Percentiles rank a stretch among this genome's conserved stretches.
Evolutionary conservation across 176 grass and related monocot species (phyloP).

Genomic region (Oryza glumipatula): DNA sequence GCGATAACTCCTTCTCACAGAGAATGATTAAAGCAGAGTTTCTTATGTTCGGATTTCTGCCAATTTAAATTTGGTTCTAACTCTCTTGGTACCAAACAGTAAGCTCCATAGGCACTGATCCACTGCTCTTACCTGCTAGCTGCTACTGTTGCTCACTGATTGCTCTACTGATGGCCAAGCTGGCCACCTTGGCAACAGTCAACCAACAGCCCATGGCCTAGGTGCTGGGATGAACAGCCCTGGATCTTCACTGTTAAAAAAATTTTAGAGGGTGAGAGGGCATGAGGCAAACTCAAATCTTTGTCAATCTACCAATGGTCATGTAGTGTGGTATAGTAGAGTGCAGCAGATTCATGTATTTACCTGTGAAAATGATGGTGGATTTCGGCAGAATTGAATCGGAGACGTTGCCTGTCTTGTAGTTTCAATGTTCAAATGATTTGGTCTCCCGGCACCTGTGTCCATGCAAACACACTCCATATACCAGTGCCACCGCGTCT

Average conservation of each 20-base stretch:
- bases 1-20: background rate
- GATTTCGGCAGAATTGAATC: conserved; percentile 12
- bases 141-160: too few species aligned
- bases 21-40: background rate
- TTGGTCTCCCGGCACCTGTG: background rate
- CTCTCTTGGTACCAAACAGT: background rate
- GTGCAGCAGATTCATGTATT: background rate
- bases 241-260: background rate
- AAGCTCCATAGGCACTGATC: too few species aligned
- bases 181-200: too few species aligned
- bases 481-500: background rate
- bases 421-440: conserved; percentile 11
- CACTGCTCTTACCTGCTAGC: too few species aligned
- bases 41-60: background rate
- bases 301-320: background rate
- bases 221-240: background rate
- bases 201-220: too few species aligned
- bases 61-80: background rate
- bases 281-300: background rate
- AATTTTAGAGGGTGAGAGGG: background rate
- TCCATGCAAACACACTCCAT: background rate
- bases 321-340: background rate
- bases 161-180: too few species aligned
- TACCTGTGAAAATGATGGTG: background rate
- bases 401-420: background rate